Evolutionary conservation across 2,329 filamentous ascomycete genomes (phyloP).

Genomic region (Colletotrichum caudatum): DNA sequence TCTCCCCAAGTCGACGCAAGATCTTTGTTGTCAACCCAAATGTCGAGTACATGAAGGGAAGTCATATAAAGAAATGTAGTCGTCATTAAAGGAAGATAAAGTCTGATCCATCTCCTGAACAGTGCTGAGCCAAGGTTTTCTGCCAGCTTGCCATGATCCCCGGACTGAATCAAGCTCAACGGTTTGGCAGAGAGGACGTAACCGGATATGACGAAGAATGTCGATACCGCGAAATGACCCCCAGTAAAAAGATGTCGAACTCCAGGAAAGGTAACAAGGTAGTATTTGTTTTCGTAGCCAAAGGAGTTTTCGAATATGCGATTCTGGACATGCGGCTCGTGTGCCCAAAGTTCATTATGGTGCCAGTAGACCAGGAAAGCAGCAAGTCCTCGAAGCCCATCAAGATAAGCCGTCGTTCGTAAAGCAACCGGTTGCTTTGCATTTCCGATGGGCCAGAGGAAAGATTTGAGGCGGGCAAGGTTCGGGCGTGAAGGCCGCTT

Average conservation of each 20-base stretch:
- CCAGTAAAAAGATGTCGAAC: constrained; percentile 71
- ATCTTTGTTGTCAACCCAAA: constrained; percentile 56
- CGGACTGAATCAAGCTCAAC: constrained; percentile 58
- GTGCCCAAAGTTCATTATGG: constrained; percentile 59
- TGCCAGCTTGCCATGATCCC: constrained; percentile 56
- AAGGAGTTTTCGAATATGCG: constrained; percentile 56
- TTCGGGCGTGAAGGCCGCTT: constrained; percentile 32
- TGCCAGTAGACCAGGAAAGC: constrained; percentile 61
- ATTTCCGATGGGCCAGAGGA: constrained; percentile 41
- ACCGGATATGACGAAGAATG: constrained; percentile 70
- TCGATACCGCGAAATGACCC: constrained; percentile 68
- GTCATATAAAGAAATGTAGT: constrained; percentile 65
- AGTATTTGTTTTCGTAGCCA: constrained; percentile 61
- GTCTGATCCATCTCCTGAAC: constrained; percentile 62
- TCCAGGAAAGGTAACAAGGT: constrained; percentile 65
- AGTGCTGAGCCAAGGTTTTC: constrained; percentile 61
- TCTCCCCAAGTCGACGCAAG: constrained; percentile 56
- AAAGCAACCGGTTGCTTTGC: constrained; percentile 39
- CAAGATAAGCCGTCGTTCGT: constrained; percentile 60
- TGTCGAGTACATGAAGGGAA: constrained; percentile 38
- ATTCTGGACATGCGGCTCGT: constrained; percentile 49
- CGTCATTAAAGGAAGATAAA: constrained; percentile 64
- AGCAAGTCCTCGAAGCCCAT: constrained; percentile 62
- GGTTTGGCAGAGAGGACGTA: constrained; percentile 67
- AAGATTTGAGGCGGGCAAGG: constrained; percentile 15